phyloP scores from a whole-genome alignment of 2,329 filamentous ascomycete species.

The Paecilomyces dactylethromorphus region DNA sequence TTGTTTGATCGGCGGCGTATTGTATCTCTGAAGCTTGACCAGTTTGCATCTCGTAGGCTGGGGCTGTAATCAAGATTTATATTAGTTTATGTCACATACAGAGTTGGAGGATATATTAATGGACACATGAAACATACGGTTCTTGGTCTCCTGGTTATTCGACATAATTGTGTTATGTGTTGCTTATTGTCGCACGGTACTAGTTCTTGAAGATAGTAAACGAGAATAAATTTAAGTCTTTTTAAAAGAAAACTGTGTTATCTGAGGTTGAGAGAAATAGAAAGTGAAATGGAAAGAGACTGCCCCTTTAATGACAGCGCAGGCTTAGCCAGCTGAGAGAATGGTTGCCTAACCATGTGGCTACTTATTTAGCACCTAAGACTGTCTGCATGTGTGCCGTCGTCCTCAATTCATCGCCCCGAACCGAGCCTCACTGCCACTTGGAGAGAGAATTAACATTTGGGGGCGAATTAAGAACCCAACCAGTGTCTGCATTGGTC shows the following conservation, averaged over 20 bases:
- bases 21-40: not conserved
- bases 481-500: not conserved
- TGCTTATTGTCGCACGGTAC: not conserved
- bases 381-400: not conserved
- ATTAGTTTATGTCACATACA: not conserved
- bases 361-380: not conserved
- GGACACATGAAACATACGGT: not conserved
- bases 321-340: not conserved
- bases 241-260: not conserved
- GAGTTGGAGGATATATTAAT: not conserved
- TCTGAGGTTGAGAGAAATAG: not conserved
- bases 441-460: not conserved
- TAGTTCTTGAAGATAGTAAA: not conserved
- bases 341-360: not conserved
- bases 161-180: not conserved
- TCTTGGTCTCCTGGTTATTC: not conserved
- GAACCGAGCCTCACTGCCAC: not conserved
- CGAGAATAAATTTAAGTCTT: not conserved
- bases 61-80: not conserved
- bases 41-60: not conserved
- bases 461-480: not conserved
- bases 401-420: not conserved
- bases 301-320: not conserved
- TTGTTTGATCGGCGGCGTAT: not conserved
- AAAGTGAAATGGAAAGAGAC: not conserved